These are phyloP conservation scores for Endotrypanum monterogeii DNA, from an alignment of 208 protist species.

Conservation along the genomic window DNA sequence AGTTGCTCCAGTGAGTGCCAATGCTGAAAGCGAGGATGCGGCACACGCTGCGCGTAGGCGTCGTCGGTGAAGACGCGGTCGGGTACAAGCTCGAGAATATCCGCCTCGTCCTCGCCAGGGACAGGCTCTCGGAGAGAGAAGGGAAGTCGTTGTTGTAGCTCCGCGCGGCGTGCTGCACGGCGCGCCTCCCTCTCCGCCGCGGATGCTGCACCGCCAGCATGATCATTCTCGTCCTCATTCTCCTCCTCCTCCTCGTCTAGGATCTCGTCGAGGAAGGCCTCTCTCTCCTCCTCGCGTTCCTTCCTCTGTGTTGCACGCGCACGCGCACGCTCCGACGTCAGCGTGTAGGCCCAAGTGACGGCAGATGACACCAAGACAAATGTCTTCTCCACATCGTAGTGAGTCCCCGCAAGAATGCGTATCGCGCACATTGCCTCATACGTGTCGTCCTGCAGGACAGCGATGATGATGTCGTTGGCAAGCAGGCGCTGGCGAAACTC, in stretches of 20 bases:
- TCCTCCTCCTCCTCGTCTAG: constrained; percentile 38
- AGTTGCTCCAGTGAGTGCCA: constrained; percentile 90
- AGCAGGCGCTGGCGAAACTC: constrained; percentile 66
- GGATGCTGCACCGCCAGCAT: constrained; percentile 2
- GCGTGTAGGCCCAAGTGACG: constrained; percentile 85
- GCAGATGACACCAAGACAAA: constrained; percentile 90
- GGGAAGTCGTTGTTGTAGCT: constrained; percentile 24
- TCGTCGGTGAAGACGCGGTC: constrained; percentile 84
- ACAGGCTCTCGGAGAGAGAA: constrained; percentile 26
- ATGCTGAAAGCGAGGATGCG: constrained; percentile 84
- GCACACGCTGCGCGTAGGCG: constrained; percentile 80
- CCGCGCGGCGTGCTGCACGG: constrained; percentile 12
- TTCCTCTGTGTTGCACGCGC: constrained; percentile 36
- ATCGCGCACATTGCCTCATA: constrained; percentile 88
- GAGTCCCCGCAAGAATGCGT: constrained; percentile 69
- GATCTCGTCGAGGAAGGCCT: constrained; percentile 38
- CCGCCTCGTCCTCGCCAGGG: constrained; percentile 40
- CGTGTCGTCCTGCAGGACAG: constrained; percentile 71
- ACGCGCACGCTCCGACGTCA: constrained; percentile 49
- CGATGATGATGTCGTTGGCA: constrained; percentile 86
- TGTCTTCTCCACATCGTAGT: constrained; percentile 92
- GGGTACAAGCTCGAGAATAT: constrained; percentile 60
- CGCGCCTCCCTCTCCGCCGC: constrained; percentile 19
- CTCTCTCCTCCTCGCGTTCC: constrained; percentile 49
- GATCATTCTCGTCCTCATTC: constrained; percentile 26